Evolutionary conservation across 345 rosid species (phyloP).

Genomic region (Arabidopsis suecica): DNA sequence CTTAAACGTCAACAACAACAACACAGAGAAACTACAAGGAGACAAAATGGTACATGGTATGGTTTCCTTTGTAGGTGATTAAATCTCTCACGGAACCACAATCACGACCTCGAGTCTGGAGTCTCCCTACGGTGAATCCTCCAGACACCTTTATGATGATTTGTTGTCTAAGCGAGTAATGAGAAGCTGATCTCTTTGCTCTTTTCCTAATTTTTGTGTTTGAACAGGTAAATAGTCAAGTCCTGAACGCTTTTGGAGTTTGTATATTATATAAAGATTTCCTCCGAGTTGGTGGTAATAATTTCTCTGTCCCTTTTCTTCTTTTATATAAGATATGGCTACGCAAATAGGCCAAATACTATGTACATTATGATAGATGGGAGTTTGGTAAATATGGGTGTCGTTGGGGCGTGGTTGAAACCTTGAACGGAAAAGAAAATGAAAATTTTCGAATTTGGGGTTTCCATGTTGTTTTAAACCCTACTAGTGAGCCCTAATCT

Average conservation of each 20-base stretch:
- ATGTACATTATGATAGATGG: slow-evolving; percentile 35
- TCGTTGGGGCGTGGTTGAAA: slow-evolving; percentile 32
- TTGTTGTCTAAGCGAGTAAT: background rate
- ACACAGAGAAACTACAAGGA: slow-evolving; percentile 39
- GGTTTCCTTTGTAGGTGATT: slow-evolving; percentile 56
- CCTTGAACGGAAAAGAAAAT: background rate
- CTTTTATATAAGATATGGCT: background rate
- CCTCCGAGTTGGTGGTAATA: slow-evolving; percentile 36
- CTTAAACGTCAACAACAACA: slow-evolving; percentile 18
- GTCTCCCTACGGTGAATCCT: slow-evolving; percentile 37
- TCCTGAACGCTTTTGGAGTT: slow-evolving; percentile 38
- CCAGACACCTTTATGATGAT: slow-evolving; percentile 8
- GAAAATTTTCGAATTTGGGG: slow-evolving; percentile 14
- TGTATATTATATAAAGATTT: slow-evolving; percentile 34
- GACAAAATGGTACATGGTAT: slow-evolving; percentile 48
- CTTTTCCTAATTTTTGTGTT: slow-evolving; percentile 22
- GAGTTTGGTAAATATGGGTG: slow-evolving; percentile 36
- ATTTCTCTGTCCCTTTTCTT: slow-evolving; percentile 6
- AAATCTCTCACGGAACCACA: slow-evolving; percentile 19
- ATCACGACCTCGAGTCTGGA: slow-evolving; percentile 28
- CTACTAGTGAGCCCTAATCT: slow-evolving; percentile 37
- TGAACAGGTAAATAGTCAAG: slow-evolving; percentile 42
- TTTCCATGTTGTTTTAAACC: slow-evolving; percentile 36
- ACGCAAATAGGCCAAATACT: background rate
- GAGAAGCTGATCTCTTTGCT: slow-evolving; percentile 16